Conservation (phyloP, 177 flowering plant species). For the Vitis hybrid region DNA sequence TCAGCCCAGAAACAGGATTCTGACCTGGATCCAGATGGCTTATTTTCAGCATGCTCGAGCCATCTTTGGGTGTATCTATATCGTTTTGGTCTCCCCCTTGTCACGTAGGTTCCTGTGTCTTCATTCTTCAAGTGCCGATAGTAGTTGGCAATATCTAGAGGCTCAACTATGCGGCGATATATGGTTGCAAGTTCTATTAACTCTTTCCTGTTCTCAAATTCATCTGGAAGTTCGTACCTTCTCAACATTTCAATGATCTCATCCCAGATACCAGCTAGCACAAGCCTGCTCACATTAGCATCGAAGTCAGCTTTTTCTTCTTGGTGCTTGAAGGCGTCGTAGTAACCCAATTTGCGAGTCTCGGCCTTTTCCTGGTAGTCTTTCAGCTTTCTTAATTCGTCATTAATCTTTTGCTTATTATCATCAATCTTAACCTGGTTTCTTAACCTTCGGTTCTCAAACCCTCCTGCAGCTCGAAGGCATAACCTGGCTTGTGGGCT, state of each 20-base stretch:
- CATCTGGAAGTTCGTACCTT: slow-evolving; percentile 67
- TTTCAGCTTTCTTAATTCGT: slow-evolving; percentile 27
- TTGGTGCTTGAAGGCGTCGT: slow-evolving; percentile 67
- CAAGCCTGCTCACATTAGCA: slow-evolving; percentile 65
- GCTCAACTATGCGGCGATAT: slow-evolving; percentile 66
- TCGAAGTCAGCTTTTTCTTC: slow-evolving; percentile 45
- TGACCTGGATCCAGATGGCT: slow-evolving; percentile 20
- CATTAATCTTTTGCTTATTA: slow-evolving; percentile 41
- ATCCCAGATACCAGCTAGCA: slow-evolving; percentile 77
- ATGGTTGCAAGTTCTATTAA: slow-evolving; percentile 68
- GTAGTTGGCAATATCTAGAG: slow-evolving; percentile 86
- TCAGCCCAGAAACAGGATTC: slow-evolving; percentile 80
- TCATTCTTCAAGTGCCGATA: slow-evolving; percentile 67
- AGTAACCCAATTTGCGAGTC: slow-evolving; percentile 52
- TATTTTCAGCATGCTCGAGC: slow-evolving; percentile 47
- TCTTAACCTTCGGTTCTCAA: slow-evolving; percentile 44
- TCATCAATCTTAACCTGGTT: slow-evolving; percentile 41
- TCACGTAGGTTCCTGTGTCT: slow-evolving; percentile 68
- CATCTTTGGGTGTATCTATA: slow-evolving; percentile 75
- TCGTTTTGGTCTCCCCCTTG: slow-evolving; percentile 64
- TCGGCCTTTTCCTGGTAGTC: slow-evolving; percentile 42
- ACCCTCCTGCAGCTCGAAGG: slow-evolving; percentile 66
- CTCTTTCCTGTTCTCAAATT: slow-evolving; percentile 44
- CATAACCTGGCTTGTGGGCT: slow-evolving; percentile 66
- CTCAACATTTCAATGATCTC: slow-evolving; percentile 74